Percentiles rank a stretch among this genome's conserved stretches.
Conservation (phyloP, 352 stramenopile genomes). For the Phytophthora idaei region DNA sequence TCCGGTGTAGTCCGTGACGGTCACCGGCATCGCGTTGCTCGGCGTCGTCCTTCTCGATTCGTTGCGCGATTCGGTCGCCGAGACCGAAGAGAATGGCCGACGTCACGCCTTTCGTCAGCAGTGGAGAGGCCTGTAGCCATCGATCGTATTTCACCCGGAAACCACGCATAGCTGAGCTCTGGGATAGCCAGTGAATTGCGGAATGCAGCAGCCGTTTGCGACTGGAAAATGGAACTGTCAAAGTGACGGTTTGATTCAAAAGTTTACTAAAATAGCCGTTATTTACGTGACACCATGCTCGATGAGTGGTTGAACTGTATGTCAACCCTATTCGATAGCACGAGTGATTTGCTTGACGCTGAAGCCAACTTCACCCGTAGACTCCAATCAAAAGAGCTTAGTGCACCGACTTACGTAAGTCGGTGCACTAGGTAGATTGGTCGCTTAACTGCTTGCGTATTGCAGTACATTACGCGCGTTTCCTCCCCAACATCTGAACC, state of each 20-base stretch:
- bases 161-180: slow-evolving; percentile 35
- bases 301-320: slow-evolving; percentile 36
- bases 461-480: no score
- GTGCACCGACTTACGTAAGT: no score
- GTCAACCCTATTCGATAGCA: slow-evolving; percentile 11
- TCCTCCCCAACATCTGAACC: no score
- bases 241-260: no score
- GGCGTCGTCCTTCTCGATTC: slow-evolving; percentile 36
- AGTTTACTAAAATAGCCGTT: slow-evolving; percentile 13
- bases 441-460: no score
- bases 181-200: slow-evolving; percentile 14
- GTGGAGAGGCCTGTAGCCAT: slow-evolving; percentile 52
- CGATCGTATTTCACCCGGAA: slow-evolving; percentile 59
- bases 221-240: neutral
- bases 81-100: slow-evolving; percentile 70
- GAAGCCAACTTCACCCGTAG: no score
- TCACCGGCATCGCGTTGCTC: slow-evolving; percentile 14
- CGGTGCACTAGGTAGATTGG: no score
- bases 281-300: slow-evolving; percentile 6
- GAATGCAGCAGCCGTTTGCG: slow-evolving; percentile 11
- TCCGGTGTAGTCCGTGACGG: slow-evolving; percentile 33
- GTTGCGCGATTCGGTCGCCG: slow-evolving; percentile 68
- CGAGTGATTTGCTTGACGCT: slow-evolving; percentile 8
- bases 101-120: slow-evolving; percentile 77
- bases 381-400: no score